Evolutionary conservation across 768 basidiomycete species (phyloP).

Genomic region (Glaciozyma martinii): DNA sequence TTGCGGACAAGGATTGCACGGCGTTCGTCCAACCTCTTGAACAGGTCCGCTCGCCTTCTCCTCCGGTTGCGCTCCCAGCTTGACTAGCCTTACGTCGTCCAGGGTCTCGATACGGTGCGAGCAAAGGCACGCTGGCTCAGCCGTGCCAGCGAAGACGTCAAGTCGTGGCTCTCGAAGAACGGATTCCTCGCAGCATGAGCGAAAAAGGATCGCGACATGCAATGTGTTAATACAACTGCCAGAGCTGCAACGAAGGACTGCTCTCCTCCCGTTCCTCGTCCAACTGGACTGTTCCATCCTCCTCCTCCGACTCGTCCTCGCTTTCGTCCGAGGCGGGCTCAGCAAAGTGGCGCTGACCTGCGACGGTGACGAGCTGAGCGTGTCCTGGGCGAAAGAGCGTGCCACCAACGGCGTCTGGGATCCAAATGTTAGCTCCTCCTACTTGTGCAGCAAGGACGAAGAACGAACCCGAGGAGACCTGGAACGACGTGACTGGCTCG

Average conservation of each 20-base stretch:
- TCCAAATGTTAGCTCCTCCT: background rate
- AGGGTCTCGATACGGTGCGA: conserved; percentile 19
- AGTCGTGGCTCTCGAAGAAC: conserved; percentile 6
- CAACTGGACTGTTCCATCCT: background rate
- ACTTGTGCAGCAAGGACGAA: background rate
- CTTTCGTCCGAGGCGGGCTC: background rate
- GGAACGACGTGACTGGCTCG: background rate
- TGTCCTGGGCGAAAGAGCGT: background rate
- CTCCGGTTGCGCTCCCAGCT: background rate
- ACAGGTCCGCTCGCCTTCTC: background rate
- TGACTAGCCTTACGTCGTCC: background rate
- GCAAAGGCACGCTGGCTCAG: conserved; percentile 11
- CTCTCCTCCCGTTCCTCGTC: background rate
- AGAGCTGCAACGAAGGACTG: background rate
- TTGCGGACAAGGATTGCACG: conserved; percentile 45
- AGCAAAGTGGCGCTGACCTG: conserved; percentile 2
- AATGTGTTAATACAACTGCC: background rate
- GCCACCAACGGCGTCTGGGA: conserved; percentile 1
- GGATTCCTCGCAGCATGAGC: conserved; percentile 2
- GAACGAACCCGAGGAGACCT: background rate
- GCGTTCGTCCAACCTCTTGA: background rate
- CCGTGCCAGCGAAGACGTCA: background rate
- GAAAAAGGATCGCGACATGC: background rate
- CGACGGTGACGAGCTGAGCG: conserved; percentile 7
- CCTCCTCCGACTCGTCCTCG: background rate